Percentiles rank a stretch among this genome's conserved stretches.
phyloP scores from a whole-genome alignment of 257 asterid genomes.

The Echium plantagineum region DNA sequence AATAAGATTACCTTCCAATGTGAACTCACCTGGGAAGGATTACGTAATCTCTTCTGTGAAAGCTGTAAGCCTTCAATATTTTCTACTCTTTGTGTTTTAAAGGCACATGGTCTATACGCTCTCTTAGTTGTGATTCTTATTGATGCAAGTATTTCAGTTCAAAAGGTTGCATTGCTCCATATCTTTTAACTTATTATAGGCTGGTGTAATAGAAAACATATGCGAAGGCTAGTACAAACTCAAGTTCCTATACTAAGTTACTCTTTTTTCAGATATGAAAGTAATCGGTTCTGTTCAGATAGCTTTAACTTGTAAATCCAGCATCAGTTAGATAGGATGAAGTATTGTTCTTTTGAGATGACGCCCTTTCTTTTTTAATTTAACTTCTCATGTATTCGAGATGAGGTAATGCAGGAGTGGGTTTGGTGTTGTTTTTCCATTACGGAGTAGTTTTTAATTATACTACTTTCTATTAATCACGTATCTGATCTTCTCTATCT shows the following conservation, averaged over 20 bases:
- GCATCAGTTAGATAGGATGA: neutral
- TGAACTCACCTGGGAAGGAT: slow-evolving; percentile 66
- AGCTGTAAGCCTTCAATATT: slow-evolving; percentile 49
- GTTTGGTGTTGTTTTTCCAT: neutral
- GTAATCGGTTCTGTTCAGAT: too few species aligned
- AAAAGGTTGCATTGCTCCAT: neutral
- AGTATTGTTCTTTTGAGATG: neutral
- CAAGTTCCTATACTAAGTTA: too few species aligned
- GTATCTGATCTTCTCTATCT: neutral
- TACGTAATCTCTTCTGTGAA: slow-evolving; percentile 68
- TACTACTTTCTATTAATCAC: neutral
- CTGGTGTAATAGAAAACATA: too few species aligned
- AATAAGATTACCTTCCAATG: slow-evolving; percentile 72
- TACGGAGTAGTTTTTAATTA: neutral
- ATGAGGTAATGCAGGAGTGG: neutral
- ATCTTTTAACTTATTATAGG: neutral
- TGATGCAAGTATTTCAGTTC: too few species aligned
- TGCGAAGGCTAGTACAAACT: too few species aligned
- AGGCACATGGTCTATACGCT: neutral
- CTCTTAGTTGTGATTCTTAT: neutral
- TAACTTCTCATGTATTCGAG: neutral
- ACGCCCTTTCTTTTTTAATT: neutral
- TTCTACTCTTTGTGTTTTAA: neutral
- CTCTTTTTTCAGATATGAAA: too few species aligned
- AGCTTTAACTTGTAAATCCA: neutral